phyloP scores from a whole-genome alignment of 2,329 filamentous ascomycete species.

The Hymenoscyphus salicellus region DNA sequence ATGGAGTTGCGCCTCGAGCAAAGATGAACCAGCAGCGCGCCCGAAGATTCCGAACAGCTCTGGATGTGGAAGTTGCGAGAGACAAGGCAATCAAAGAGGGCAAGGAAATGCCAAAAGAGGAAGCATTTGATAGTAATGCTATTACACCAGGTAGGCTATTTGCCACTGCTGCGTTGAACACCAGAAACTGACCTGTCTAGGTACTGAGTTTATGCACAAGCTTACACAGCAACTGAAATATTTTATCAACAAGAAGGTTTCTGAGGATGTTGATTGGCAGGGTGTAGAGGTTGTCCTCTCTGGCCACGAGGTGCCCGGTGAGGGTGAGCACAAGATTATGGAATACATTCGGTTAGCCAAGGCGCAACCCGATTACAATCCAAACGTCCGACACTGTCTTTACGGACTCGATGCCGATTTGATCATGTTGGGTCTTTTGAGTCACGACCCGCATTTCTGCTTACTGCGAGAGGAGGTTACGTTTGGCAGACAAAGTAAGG shows the following conservation, averaged over 20 bases:
- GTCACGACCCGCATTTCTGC: slow-evolving; percentile 97
- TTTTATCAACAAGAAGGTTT: slow-evolving; percentile 98
- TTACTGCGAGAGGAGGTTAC: slow-evolving; percentile 95
- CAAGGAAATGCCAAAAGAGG: slow-evolving; percentile 89
- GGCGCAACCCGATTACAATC: slow-evolving; percentile 87
- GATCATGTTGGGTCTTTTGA: slow-evolving; percentile 96
- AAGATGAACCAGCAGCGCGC: slow-evolving; percentile 99
- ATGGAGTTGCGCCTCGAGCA: slow-evolving; percentile 92
- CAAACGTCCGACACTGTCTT: slow-evolving; percentile 91
- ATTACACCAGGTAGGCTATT: slow-evolving; percentile 73
- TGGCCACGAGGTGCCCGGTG: slow-evolving; percentile 94
- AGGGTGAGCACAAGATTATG: slow-evolving; percentile 99
- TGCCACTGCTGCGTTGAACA: background rate
- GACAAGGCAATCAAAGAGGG: slow-evolving; percentile 91
- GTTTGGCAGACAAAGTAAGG: slow-evolving; percentile 82
- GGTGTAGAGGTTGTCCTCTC: slow-evolving; percentile 93
- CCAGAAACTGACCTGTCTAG: slow-evolving; percentile 38
- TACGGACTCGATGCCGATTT: slow-evolving; percentile 97
- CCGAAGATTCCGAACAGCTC: slow-evolving; percentile 87
- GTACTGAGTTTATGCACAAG: slow-evolving; percentile 94
- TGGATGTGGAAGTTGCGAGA: slow-evolving; percentile 84
- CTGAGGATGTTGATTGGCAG: slow-evolving; percentile 96
- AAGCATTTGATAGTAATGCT: slow-evolving; percentile 97
- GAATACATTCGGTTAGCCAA: slow-evolving; percentile 98
- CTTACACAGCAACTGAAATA: slow-evolving; percentile 92